A percentile compares a stretch with the other conserved stretches of the same genome.
phyloP scores from a whole-genome alignment of 1,284 basidiomycete species.

The Microbotryum violaceum region DNA sequence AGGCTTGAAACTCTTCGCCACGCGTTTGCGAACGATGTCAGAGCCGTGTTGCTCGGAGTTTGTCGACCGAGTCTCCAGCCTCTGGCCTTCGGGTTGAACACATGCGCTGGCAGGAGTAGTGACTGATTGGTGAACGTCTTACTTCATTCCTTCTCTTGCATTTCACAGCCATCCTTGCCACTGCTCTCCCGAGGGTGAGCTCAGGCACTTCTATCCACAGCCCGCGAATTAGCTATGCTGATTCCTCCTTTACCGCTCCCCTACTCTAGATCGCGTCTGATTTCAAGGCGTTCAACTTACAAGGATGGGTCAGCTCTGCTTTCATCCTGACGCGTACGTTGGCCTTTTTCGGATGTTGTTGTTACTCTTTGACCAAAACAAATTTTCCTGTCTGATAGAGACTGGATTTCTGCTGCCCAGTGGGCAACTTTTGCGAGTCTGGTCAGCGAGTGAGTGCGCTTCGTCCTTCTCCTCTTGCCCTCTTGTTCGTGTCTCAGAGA shows the following conservation, averaged over 20 bases:
- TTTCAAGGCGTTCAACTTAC: constrained; percentile 45
- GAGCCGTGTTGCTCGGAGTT: background rate
- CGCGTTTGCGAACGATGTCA: constrained; percentile 8
- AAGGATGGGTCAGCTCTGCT: constrained; percentile 44
- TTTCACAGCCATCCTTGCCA: background rate
- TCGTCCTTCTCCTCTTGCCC: constrained; percentile 40
- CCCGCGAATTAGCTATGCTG: background rate
- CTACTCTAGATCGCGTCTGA: constrained; percentile 43
- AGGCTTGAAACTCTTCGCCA: constrained; percentile 42
- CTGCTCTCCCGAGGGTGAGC: background rate
- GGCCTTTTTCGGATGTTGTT: background rate
- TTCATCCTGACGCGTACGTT: constrained; percentile 43
- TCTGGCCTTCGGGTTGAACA: background rate
- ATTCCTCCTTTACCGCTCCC: constrained; percentile 19
- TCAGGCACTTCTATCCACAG: background rate
- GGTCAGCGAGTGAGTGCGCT: constrained; percentile 33
- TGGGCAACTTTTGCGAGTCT: constrained; percentile 43
- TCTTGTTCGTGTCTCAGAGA: constrained; percentile 40
- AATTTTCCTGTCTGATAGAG: constrained; percentile 32
- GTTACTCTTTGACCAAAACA: background rate
- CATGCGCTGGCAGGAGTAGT: background rate
- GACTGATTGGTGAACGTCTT: background rate
- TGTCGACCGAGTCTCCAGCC: background rate
- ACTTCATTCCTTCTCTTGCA: background rate
- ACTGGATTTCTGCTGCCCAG: constrained; percentile 43